Evolutionary conservation across 2,329 filamentous ascomycete species (phyloP), one percentile per base, ranked within the genome.

Genomic region (Trichoderma gracile): DNA sequence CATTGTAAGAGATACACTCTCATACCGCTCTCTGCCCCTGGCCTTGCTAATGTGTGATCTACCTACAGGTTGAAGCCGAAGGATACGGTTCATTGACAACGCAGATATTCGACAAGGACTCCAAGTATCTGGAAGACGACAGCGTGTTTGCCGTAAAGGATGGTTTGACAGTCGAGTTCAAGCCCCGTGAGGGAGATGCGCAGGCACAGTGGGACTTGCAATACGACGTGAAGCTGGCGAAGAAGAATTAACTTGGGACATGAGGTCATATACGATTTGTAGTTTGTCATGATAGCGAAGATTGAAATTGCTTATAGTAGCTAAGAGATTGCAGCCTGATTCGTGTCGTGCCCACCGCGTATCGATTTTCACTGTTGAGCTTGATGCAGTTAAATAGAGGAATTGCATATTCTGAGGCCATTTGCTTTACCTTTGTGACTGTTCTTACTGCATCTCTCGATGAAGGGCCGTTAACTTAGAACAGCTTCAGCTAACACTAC

Each of bases 51-150:
- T 10, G 33, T 21, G 2, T 14, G n/a, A n/a, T n/a, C n/a, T n/a
- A n/a, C 14, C 46, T 2, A 6, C 21, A 77, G 76, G 74, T 80
- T 55, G 80, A 81, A 30, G 79, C 81, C 14, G 80, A 83, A 2
- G 84, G 83, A 8, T 87, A 89, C 78, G 89, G 86, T 71, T 81
- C 88, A 0, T 82, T 96, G 54, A 89, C 88, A 0, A 84, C 82
- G 1, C 91, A 95, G 74, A 87, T 95, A 63, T 94, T 92, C 73
- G 89, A 92, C 73, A 79, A 81, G 64, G 81, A 85, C 67, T 86
- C 87, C 74, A 81, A 84, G 67, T 87, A 90, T 69, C 78, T 91
- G 23, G 69, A 69, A 6, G 77, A 79, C 49, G 83, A 86, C 68
- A 77, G 78, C 5, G 83, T 84, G 9, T 86, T 84, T 65, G 83